Evolutionary conservation across 495 filamentous ascomycete species (phyloP).

Genomic region (Talaromyces proteolyticus): DNA sequence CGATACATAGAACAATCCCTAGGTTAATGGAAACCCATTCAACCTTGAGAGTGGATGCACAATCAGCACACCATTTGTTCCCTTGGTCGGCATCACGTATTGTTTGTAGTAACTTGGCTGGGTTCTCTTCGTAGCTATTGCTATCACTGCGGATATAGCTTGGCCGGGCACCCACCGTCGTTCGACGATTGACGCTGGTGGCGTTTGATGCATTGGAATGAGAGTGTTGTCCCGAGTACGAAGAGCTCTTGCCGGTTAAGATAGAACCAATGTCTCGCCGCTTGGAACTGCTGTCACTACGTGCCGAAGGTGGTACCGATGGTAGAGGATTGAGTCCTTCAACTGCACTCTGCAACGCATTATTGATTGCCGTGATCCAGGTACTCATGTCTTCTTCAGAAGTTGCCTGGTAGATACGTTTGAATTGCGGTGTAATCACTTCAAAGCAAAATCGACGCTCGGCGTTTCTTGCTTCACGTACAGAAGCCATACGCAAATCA

Average conservation of each 20-base stretch:
- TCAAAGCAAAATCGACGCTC: conserved; percentile 98
- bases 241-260: conserved; percentile 88
- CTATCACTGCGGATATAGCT: conserved; percentile 59
- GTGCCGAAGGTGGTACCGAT: conserved; percentile 38
- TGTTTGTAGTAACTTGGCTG: conserved; percentile 76
- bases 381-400: conserved; percentile 96
- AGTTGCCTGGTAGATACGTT: conserved; percentile 94
- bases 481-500: conserved; percentile 92
- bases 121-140: conserved; percentile 71
- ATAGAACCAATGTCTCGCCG: conserved; percentile 84
- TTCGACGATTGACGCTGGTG: conserved; percentile 67
- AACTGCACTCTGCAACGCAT: conserved; percentile 91
- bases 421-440: conserved; percentile 94
- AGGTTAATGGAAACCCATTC: conserved; percentile 99
- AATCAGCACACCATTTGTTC: conserved; percentile 94
- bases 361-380: conserved; percentile 97
- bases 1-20: conserved; percentile 93
- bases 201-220: conserved; percentile 37
- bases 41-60: conserved; percentile 81
- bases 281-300: conserved; percentile 47
- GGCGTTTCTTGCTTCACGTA: conserved; percentile 88
- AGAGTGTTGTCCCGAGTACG: conserved; percentile 54
- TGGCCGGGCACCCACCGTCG: conserved; percentile 87
- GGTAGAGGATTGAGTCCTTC: conserved; percentile 63
- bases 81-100: conserved; percentile 88